Evolutionary conservation across 1,284 basidiomycete genomes (phyloP).

Genomic region (Puccinia coronata): DNA sequence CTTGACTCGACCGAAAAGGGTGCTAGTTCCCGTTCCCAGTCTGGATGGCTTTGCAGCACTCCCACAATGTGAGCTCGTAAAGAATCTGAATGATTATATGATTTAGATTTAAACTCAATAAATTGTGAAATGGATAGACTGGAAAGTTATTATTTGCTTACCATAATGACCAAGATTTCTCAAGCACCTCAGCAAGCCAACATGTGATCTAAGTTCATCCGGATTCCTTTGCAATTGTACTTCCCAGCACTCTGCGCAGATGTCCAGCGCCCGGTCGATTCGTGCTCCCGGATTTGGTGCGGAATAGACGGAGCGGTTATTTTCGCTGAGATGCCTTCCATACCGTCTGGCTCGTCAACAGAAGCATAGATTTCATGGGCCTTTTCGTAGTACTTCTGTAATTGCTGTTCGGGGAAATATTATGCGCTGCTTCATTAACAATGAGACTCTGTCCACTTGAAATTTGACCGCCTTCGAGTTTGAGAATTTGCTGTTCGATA

Average conservation of each 20-base stretch:
- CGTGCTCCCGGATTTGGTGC: slow-evolving; percentile 96
- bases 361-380: slow-evolving; percentile 95
- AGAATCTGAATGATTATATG: slow-evolving; percentile 69
- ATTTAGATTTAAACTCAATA: neutral
- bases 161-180: slow-evolving; percentile 96
- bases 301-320: slow-evolving; percentile 88
- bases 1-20: slow-evolving; percentile 90
- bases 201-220: slow-evolving; percentile 81
- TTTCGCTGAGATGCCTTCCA: slow-evolving; percentile 92
- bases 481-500: slow-evolving; percentile 78
- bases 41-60: slow-evolving; percentile 75
- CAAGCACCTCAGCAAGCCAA: slow-evolving; percentile 86
- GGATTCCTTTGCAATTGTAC: slow-evolving; percentile 89
- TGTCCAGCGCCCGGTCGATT: slow-evolving; percentile 96
- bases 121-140: neutral
- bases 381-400: slow-evolving; percentile 81
- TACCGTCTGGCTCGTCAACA: slow-evolving; percentile 96
- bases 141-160: slow-evolving; percentile 60
- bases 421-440: slow-evolving; percentile 62
- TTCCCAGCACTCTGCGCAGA: slow-evolving; percentile 99
- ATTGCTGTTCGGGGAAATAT: slow-evolving; percentile 62
- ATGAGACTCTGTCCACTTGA: slow-evolving; percentile 53
- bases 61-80: slow-evolving; percentile 92
- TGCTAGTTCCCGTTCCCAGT: slow-evolving; percentile 77
- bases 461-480: slow-evolving; percentile 54